Conservation (phyloP, 805 yeast species). For the Suhomyces tanzawaensis region DNA sequence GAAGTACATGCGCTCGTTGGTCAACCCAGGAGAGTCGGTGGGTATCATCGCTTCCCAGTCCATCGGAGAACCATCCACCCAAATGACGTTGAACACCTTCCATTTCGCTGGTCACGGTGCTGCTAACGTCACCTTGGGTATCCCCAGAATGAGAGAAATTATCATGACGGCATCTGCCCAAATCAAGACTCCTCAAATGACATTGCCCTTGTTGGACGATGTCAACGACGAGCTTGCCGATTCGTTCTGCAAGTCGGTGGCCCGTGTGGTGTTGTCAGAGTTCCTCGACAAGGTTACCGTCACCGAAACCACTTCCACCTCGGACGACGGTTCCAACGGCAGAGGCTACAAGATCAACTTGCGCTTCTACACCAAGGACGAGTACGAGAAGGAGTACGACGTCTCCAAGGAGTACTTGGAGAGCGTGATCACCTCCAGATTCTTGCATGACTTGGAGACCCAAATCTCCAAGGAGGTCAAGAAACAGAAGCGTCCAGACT, state of each 20-base stretch:
- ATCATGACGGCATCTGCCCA: conserved; percentile 97
- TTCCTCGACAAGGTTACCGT: conserved; percentile 82
- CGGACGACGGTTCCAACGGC: conserved; percentile 44
- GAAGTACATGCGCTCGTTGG: conserved; percentile 94
- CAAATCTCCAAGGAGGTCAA: conserved; percentile 77
- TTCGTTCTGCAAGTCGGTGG: conserved; percentile 86
- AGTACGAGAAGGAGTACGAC: conserved; percentile 87
- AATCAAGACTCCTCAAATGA: conserved; percentile 99
- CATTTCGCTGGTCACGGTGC: conserved; percentile 99
- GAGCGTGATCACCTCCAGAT: conserved; percentile 57
- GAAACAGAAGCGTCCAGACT: conserved; percentile 65
- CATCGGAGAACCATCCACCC: conserved; percentile 98
- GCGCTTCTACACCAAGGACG: conserved; percentile 69
- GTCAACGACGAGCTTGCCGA: conserved; percentile 87
- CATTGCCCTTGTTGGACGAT: conserved; percentile 76
- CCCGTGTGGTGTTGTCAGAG: conserved; percentile 82
- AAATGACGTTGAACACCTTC: conserved; percentile 96
- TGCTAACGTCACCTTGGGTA: conserved; percentile 98
- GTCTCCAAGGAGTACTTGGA: conserved; percentile 78
- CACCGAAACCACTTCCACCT: conserved; percentile 79
- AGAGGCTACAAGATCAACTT: conserved; percentile 76
- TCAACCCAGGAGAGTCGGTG: conserved; percentile 96
- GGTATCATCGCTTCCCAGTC: conserved; percentile 98
- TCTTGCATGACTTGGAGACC: conserved; percentile 68
- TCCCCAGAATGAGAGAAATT: conserved; percentile 99